Conservation (phyloP, 768 basidiomycete genomes). For the Nidularia sp. region DNA sequence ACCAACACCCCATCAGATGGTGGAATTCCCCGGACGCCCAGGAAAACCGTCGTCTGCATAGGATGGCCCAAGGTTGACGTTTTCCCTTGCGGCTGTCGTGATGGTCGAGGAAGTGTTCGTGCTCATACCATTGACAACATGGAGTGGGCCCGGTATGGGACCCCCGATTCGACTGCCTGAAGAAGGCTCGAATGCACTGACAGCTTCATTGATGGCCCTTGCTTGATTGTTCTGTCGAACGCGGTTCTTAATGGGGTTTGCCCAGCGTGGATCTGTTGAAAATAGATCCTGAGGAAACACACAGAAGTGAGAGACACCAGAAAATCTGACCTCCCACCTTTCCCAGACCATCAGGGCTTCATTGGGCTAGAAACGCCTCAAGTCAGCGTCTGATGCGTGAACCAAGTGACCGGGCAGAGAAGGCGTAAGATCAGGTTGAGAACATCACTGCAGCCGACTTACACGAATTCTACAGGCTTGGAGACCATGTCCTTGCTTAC, state of each 20-base stretch:
- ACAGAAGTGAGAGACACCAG: constrained; percentile 8
- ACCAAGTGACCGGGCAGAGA: constrained; percentile 68
- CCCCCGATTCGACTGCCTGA: constrained; percentile 37
- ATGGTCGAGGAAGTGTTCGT: constrained; percentile 66
- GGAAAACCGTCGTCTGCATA: constrained; percentile 45
- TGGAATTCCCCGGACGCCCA: constrained; percentile 56
- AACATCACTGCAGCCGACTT: constrained; percentile 26
- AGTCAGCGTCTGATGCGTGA: constrained; percentile 86
- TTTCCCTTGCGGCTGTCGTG: constrained; percentile 74
- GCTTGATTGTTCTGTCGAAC: constrained; percentile 66
- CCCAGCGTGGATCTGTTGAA: constrained; percentile 79
- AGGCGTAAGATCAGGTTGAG: constrained; percentile 1
- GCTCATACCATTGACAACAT: constrained; percentile 78
- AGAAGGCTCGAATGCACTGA: constrained; percentile 63
- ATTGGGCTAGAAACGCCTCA: constrained; percentile 79
- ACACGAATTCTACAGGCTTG: constrained; percentile 80
- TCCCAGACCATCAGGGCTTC: constrained; percentile 86
- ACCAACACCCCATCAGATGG: constrained; percentile 54
- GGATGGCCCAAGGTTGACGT: constrained; percentile 34
- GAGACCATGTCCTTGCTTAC: constrained; percentile 91
- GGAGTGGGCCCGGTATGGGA: constrained; percentile 49
- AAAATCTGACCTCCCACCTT: constrained; percentile 74
- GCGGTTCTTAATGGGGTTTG: constrained; percentile 79
- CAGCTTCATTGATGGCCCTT: constrained; percentile 72
- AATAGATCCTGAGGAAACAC: constrained; percentile 12